Conservation (phyloP, 75 land plant genomes). For the Cunninghamia lanceolata region DNA sequence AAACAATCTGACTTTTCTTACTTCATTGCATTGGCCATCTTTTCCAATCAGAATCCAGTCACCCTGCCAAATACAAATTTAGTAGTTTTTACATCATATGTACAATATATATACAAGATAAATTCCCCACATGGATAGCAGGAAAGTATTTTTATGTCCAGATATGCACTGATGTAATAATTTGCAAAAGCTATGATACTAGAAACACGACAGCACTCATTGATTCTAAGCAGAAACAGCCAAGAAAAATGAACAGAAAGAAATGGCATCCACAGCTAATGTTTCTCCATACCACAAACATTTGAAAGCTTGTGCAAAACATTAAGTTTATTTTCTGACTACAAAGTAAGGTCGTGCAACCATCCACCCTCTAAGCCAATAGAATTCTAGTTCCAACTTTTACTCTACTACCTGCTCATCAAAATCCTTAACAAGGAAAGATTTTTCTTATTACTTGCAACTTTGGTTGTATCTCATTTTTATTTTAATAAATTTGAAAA, state of each 20-base stretch:
- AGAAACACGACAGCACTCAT: not conserved
- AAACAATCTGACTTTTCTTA: conserved; percentile 48
- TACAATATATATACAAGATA: not conserved
- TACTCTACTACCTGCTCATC: not conserved
- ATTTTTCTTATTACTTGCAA: not conserved
- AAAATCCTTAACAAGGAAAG: not conserved
- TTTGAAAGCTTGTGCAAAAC: not conserved
- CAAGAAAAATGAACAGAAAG: not conserved
- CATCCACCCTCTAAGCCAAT: not conserved
- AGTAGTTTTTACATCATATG: not conserved
- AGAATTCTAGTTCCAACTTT: not conserved
- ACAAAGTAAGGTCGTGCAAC: not conserved
- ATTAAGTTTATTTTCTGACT: not conserved
- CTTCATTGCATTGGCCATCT: conserved; percentile 27
- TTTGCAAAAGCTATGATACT: not conserved
- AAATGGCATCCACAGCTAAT: conserved; percentile 1
- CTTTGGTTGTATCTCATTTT: not conserved
- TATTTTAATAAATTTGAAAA: too few relatives aligned
- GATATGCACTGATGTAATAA: not conserved
- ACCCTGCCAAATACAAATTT: conserved; percentile 52
- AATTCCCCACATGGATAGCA: not conserved
- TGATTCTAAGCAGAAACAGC: not conserved
- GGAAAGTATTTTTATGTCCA: not conserved
- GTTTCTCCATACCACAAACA: not conserved
- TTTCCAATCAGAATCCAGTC: conserved; percentile 88